Evolutionary conservation across 2,329 filamentous ascomycete species (phyloP), one percentile per base, ranked within the genome.

Genomic region (Curvularia lunata): DNA sequence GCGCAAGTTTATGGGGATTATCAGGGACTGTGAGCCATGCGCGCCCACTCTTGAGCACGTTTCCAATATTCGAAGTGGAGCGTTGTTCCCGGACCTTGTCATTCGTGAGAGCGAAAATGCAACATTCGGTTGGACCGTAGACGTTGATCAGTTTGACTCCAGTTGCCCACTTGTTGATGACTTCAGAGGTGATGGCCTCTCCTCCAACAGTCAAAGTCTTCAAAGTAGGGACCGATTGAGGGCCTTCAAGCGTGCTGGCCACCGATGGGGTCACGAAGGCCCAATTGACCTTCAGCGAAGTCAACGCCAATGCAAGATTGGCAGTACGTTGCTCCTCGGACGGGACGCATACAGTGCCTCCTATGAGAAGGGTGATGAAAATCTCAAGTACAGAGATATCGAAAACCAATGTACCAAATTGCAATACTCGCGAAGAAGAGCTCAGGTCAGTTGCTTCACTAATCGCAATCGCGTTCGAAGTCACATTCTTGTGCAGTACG

Each of bases 321-420:
- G 79, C 77, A 25, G 80, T 70, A 5, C 80, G 77, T 41, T 82
- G 78, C 30, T 74, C 63, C 21, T 77, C 73, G 1, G 70, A 72
- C 1, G 75, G 73, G 18, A 77, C 63, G 46, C 75, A 77, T 6
- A 76, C 63, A 4, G 68, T 69, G 8, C 70, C 74, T 13, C 75
- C 75, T 13, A 64, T 61, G 1, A 66, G 69, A 19, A 77, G 63
- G 7, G 73, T 59, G 3, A 71, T 67, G 13, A 78, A 52, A n/a
- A 70, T 73, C 48, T 77, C 74, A 52, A 70, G 67, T 1, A 77
- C 63, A 5, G 70, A 73, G 4, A 68, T 71, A 48, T 77, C 75
- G 48, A 76, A 77, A 2, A 72, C 67, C 37, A 72, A 71, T 1
- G 74, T 71, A 23, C 70, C 70, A 43, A 76, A 77, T 34, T 77